A percentile compares a stretch with the other conserved stretches of the same genome.
phyloP scores from a whole-genome alignment of 805 yeast species.

The Kodamaea fukazawae region DNA sequence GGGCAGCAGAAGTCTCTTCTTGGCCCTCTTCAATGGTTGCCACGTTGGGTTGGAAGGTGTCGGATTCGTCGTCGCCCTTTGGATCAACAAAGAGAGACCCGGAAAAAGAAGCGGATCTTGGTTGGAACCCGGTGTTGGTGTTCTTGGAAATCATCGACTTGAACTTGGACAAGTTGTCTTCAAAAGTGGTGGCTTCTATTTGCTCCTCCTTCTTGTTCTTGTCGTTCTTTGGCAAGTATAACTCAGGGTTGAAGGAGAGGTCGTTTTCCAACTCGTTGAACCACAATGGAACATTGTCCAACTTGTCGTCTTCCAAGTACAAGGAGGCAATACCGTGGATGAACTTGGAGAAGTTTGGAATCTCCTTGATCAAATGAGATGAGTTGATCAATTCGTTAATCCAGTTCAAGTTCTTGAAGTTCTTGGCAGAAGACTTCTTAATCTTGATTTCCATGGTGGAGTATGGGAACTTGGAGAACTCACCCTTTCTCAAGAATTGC shows the following conservation, averaged over 20 bases:
- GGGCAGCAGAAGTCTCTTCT: slow-evolving; percentile 5
- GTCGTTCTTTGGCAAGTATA: slow-evolving; percentile 11
- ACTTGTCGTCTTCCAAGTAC: slow-evolving; percentile 84
- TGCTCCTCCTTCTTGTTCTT: slow-evolving; percentile 10
- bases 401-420: slow-evolving; percentile 62
- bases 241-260: slow-evolving; percentile 16
- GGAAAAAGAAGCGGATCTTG: slow-evolving; percentile 40
- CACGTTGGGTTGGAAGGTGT: neutral
- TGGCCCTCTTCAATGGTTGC: slow-evolving; percentile 10
- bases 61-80: slow-evolving; percentile 7
- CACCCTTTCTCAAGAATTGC: slow-evolving; percentile 79
- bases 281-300: slow-evolving; percentile 94
- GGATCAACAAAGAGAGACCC: slow-evolving; percentile 27
- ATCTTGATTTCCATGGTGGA: slow-evolving; percentile 85
- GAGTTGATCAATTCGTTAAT: slow-evolving; percentile 79
- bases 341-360: slow-evolving; percentile 90
- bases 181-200: slow-evolving; percentile 43
- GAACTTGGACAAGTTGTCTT: slow-evolving; percentile 44
- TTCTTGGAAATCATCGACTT: slow-evolving; percentile 35
- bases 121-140: slow-evolving; percentile 27
- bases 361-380: slow-evolving; percentile 79
- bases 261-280: slow-evolving; percentile 73
- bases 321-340: slow-evolving; percentile 89
- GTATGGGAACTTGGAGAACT: slow-evolving; percentile 77
- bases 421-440: slow-evolving; percentile 30